Conservation (phyloP, 176 grass and related monocot species). For the Puya raimondii region DNA sequence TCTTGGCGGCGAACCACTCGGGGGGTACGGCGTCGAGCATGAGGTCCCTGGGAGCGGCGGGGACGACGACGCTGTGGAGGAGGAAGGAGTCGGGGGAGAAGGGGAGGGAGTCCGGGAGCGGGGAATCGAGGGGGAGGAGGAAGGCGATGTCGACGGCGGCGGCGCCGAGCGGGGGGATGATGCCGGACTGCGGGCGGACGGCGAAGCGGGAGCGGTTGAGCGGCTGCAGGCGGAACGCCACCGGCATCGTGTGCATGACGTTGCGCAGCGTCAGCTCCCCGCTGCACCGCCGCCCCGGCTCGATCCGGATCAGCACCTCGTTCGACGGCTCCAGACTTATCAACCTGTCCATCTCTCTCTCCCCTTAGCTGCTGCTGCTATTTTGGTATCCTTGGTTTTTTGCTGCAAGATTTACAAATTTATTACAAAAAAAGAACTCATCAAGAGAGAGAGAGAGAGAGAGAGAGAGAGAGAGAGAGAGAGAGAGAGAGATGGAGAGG, state of each 20-base stretch:
- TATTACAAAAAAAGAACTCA: no score
- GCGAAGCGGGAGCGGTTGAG: constrained; percentile 33
- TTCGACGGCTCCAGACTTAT: constrained; percentile 58
- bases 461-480: no score
- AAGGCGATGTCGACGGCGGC: constrained; percentile 44
- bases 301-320: constrained; percentile 42
- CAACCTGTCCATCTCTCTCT: constrained; percentile 43
- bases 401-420: no score
- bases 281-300: constrained; percentile 31
- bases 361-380: neutral
- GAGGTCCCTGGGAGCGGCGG: constrained; percentile 28
- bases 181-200: constrained; percentile 45
- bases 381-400: constrained; percentile 7
- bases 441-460: no score
- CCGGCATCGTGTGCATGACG: constrained; percentile 85
- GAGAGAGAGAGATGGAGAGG: constrained; percentile 27
- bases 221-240: constrained; percentile 61
- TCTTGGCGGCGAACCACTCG: constrained; percentile 64
- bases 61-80: constrained; percentile 68
- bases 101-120: constrained; percentile 3
- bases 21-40: constrained; percentile 40
- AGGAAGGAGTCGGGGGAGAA: constrained; percentile 48
- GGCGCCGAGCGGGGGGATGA: constrained; percentile 53
- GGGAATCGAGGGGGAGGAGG: constrained; percentile 19
- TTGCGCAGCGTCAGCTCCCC: constrained; percentile 51